Percentiles rank a stretch among this genome's conserved stretches.
These are phyloP conservation scores for Sclerotinia minor DNA, from an alignment of 2,329 filamentous ascomycete species.

Conservation along the genomic window DNA sequence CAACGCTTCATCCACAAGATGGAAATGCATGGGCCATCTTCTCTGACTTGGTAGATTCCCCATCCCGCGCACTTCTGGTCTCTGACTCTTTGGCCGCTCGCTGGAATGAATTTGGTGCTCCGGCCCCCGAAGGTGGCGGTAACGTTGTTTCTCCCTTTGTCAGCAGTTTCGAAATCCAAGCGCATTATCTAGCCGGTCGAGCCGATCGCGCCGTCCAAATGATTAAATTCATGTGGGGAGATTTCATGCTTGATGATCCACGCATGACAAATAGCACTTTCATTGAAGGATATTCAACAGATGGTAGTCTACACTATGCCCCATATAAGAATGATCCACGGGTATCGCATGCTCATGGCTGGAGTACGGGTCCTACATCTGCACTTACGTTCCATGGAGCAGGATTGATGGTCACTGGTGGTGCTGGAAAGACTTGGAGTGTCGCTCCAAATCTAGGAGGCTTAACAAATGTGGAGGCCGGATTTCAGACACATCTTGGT, in stretches of 20 bases:
- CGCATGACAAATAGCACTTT: conserved; percentile 60
- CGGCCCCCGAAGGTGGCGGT: conserved; percentile 56
- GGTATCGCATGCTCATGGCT: conserved; percentile 53
- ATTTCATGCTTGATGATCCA: conserved; percentile 55
- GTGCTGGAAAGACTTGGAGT: conserved; percentile 43
- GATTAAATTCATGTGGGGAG: conserved; percentile 59
- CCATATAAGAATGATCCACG: conserved; percentile 45
- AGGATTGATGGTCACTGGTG: conserved; percentile 45
- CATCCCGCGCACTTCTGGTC: conserved; percentile 44
- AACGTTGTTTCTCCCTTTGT: conserved; percentile 59
- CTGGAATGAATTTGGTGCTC: conserved; percentile 57
- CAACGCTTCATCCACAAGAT: conserved; percentile 59
- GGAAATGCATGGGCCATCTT: conserved; percentile 57
- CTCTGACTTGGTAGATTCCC: conserved; percentile 29
- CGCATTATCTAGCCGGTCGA: conserved; percentile 52
- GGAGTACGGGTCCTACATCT: conserved; percentile 51
- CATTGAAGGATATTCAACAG: conserved; percentile 57
- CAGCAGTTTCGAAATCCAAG: conserved; percentile 59
- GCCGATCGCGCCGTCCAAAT: conserved; percentile 55
- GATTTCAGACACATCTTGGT: conserved; percentile 46
- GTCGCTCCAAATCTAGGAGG: conserved; percentile 47
- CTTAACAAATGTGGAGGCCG: conserved; percentile 44
- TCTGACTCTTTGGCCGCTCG: conserved; percentile 34
- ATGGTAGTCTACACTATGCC: conserved; percentile 55
- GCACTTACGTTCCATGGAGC: conserved; percentile 49